Evolutionary conservation across 768 basidiomycete species (phyloP).

Genomic region (Galerina sulciceps): DNA sequence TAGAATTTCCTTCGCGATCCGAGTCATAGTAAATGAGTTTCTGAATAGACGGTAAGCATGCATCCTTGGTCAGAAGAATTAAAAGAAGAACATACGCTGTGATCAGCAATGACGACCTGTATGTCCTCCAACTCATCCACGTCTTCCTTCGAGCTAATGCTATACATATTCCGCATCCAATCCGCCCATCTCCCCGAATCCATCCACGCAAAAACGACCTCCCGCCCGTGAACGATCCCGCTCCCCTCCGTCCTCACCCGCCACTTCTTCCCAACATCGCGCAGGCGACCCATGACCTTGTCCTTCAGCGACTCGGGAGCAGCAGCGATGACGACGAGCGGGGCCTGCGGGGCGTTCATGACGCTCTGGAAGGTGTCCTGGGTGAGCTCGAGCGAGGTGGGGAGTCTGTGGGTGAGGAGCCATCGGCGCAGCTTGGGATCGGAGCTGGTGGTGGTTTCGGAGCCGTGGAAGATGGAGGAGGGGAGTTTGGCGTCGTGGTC

Average conservation of each 20-base stretch:
- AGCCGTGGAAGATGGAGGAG: constrained; percentile 46
- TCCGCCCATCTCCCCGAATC: constrained; percentile 81
- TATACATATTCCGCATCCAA: constrained; percentile 95
- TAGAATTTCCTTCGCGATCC: constrained; percentile 56
- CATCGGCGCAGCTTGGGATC: constrained; percentile 50
- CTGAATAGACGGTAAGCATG: constrained; percentile 37
- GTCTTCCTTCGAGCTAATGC: constrained; percentile 42
- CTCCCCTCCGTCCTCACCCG: constrained; percentile 45
- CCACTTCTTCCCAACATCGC: constrained; percentile 65
- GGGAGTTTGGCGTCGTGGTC: constrained; percentile 54
- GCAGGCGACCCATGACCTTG: constrained; percentile 50
- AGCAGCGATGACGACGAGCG: constrained; percentile 80
- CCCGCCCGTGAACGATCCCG: constrained; percentile 45
- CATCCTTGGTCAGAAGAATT: constrained; percentile 1
- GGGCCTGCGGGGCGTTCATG: constrained; percentile 79
- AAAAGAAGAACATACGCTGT: constrained; percentile 54
- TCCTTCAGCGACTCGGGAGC: constrained; percentile 32
- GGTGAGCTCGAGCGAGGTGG: constrained; percentile 73
- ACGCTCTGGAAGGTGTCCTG: constrained; percentile 81
- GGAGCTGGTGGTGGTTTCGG: constrained; percentile 20
- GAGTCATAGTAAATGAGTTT: constrained; percentile 76
- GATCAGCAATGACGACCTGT: constrained; percentile 77
- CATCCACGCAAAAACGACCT: constrained; percentile 90
- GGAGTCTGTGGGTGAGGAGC: constrained; percentile 73
- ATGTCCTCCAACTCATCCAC: constrained; percentile 37